These are phyloP conservation scores for Elongisporangium prolatum DNA, from an alignment of 352 stramenopile species.

Conservation along the genomic window DNA sequence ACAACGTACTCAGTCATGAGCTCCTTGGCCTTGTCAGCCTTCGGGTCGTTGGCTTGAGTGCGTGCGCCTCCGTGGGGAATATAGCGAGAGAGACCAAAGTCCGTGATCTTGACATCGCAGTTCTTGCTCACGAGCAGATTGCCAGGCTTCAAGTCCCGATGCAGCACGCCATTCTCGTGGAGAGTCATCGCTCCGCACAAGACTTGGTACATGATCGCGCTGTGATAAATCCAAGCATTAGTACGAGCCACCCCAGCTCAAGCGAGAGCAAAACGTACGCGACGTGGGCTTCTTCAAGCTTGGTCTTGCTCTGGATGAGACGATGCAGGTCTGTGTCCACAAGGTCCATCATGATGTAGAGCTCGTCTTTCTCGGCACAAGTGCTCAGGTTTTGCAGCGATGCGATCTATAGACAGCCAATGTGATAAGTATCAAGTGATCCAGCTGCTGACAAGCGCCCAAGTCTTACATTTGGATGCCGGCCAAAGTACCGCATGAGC, in stretches of 20 bases:
- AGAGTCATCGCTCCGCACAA: constrained; percentile 87
- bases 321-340: constrained; percentile 92
- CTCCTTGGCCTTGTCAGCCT: constrained; percentile 48
- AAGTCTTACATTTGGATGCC: constrained; percentile 79
- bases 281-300: constrained; percentile 75
- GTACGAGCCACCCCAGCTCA: neutral
- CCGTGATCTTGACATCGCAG: constrained; percentile 83
- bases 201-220: constrained; percentile 94
- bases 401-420: constrained; percentile 70
- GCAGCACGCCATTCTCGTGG: constrained; percentile 87
- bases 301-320: constrained; percentile 87
- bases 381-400: constrained; percentile 80
- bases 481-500: constrained; percentile 87
- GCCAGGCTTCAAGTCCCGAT: constrained; percentile 78
- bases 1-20: constrained; percentile 86
- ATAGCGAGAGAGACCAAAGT: constrained; percentile 77
- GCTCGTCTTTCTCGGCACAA: constrained; percentile 86
- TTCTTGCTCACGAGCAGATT: constrained; percentile 87
- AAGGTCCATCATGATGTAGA: constrained; percentile 95
- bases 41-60: constrained; percentile 14
- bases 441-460: too few relatives aligned
- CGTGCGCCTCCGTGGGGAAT: constrained; percentile 31
- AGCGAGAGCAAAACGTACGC: constrained; percentile 46
- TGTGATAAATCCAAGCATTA: constrained; percentile 14
- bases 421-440: too few relatives aligned